These are phyloP conservation scores for Mediolabrus comicus DNA, from an alignment of 108 stramenopile genomes.

Conservation along the genomic window DNA sequence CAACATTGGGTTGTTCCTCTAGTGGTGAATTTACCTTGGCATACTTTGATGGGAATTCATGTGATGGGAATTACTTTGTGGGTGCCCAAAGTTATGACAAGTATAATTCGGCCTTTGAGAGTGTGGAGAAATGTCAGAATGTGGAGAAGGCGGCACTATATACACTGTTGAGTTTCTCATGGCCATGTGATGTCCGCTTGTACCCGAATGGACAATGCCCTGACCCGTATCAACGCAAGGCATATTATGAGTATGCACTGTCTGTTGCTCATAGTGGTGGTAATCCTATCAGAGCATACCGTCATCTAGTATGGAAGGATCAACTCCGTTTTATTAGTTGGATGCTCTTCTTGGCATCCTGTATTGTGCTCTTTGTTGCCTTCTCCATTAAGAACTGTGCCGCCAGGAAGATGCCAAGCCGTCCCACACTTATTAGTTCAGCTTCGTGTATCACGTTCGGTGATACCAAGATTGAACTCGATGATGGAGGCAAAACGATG, in stretches of 20 bases:
- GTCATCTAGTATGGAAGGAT: background rate
- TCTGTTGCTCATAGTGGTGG: background rate
- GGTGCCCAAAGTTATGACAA: constrained; percentile 15
- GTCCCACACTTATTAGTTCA: background rate
- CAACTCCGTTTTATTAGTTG: background rate
- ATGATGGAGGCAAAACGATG: too few relatives aligned
- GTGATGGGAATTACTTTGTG: constrained; percentile 40
- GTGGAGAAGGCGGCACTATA: background rate
- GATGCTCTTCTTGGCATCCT: background rate
- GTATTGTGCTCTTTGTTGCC: background rate
- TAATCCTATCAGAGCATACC: background rate
- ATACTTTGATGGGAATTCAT: constrained; percentile 27
- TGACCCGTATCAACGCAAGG: constrained; percentile 52
- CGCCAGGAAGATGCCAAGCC: background rate
- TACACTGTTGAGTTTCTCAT: background rate
- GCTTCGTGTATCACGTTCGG: background rate
- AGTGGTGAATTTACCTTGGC: constrained; percentile 37
- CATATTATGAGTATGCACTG: constrained; percentile 18
- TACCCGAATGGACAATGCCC: constrained; percentile 56
- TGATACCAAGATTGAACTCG: background rate
- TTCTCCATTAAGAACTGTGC: background rate
- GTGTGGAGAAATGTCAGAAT: background rate
- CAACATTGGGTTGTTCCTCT: constrained; percentile 40
- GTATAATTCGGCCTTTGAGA: constrained; percentile 29
- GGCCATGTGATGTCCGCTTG: constrained; percentile 46